phyloP scores from a whole-genome alignment of 2,329 filamentous ascomycete species.

The Cercospora sp. region DNA sequence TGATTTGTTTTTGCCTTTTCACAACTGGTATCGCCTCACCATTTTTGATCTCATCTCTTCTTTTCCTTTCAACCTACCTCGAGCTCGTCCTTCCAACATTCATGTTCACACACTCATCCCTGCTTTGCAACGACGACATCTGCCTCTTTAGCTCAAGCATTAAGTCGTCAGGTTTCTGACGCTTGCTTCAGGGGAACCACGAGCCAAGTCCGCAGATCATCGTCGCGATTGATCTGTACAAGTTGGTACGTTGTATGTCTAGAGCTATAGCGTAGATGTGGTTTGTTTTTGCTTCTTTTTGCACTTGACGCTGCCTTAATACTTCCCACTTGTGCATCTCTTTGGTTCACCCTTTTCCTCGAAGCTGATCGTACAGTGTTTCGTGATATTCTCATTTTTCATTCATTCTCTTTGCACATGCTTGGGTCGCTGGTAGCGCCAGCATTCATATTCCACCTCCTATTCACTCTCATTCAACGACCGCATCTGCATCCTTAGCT shows the following conservation, averaged over 20 bases:
- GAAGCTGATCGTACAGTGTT: no score
- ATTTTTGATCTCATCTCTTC: no score
- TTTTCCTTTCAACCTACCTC: no score
- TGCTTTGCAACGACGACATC: background rate
- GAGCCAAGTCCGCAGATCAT: no score
- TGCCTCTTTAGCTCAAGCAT: background rate
- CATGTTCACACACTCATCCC: background rate
- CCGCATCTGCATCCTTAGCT: background rate
- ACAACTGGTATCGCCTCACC: no score
- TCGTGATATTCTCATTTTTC: no score
- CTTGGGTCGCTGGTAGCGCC: background rate
- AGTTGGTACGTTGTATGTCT: no score
- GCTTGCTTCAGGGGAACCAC: no score
- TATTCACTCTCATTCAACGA: background rate
- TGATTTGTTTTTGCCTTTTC: no score
- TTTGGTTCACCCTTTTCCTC: no score
- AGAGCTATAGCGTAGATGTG: background rate
- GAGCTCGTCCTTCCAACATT: background rate
- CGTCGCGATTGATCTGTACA: no score
- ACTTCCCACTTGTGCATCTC: no score
- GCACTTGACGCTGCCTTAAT: background rate
- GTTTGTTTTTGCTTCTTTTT: background rate
- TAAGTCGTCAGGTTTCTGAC: background rate
- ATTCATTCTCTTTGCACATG: background rate
- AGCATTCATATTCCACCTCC: background rate